These are phyloP conservation scores for Paramecium pentaurelia DNA, from an alignment of 73 alveolate genomes.

Conservation along the genomic window DNA sequence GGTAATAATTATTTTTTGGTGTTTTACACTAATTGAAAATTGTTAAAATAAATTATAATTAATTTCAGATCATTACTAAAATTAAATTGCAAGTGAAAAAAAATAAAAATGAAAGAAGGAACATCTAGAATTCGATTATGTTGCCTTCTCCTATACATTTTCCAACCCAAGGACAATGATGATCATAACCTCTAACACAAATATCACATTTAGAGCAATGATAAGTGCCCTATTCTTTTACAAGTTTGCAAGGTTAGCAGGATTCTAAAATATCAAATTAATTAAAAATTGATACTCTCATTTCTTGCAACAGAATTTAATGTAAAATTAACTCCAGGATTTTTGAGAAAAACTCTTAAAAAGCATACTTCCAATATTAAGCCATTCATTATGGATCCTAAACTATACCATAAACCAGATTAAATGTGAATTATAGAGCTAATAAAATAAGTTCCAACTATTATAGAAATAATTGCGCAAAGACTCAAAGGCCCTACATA, in stretches of 20 bases:
- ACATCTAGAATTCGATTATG: slow-evolving; percentile 46
- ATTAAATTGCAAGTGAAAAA: slow-evolving; percentile 1
- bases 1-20: too few relatives aligned
- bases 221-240: slow-evolving; percentile 48
- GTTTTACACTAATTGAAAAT: too few relatives aligned
- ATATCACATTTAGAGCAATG: slow-evolving; percentile 74
- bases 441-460: too few relatives aligned
- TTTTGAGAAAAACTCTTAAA: background rate
- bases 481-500: slow-evolving; percentile 12
- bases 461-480: too few relatives aligned
- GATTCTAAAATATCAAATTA: slow-evolving; percentile 47
- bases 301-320: background rate
- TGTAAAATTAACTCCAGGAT: slow-evolving; percentile 46
- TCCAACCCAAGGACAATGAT: slow-evolving; percentile 89
- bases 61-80: background rate
- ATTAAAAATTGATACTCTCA: background rate
- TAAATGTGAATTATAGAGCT: background rate
- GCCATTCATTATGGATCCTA: background rate
- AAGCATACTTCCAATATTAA: background rate
- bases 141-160: slow-evolving; percentile 80
- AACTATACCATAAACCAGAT: background rate
- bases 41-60: background rate
- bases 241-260: background rate
- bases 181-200: slow-evolving; percentile 74
- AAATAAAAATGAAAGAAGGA: slow-evolving; percentile 41